Evolutionary conservation across 306 rosid genomes (phyloP).

Genomic region (Astragalus glycyphyllos): DNA sequence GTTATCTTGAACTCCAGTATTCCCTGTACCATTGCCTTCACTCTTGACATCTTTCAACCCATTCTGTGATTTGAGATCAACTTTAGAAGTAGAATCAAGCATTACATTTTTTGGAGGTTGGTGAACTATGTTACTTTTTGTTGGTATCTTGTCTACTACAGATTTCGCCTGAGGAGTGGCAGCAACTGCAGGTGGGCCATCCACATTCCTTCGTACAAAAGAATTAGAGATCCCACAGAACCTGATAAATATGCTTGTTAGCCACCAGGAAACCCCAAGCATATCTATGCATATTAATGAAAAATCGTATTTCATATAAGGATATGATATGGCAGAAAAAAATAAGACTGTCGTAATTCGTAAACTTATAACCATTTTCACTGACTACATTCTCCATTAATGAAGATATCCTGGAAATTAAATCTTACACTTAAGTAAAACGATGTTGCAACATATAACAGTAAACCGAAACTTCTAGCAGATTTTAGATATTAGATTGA

Average conservation of each 20-base stretch:
- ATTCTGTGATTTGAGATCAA: conserved; percentile 51
- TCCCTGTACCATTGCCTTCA: conserved; percentile 59
- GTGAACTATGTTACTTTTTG: conserved; percentile 44
- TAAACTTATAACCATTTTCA: conserved; percentile 1
- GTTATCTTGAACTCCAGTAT: conserved; percentile 53
- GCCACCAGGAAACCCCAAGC: conserved; percentile 28
- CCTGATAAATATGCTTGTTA: conserved; percentile 56
- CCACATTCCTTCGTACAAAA: conserved; percentile 65
- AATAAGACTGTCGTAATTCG: conserved; percentile 5
- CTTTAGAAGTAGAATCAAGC: conserved; percentile 50
- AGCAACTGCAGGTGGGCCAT: conserved; percentile 48
- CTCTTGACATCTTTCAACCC: conserved; percentile 65
- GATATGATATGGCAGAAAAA: background rate
- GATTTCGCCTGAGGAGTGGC: conserved; percentile 53
- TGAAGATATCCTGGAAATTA: conserved; percentile 10
- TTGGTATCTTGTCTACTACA: conserved; percentile 45
- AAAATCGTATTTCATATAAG: conserved; percentile 8
- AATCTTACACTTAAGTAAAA: conserved; percentile 1
- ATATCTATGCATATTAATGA: conserved; percentile 7
- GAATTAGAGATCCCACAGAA: conserved; percentile 83
- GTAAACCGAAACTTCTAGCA: background rate
- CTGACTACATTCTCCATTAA: background rate
- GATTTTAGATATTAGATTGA: conserved; percentile 31
- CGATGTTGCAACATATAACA: conserved; percentile 1
- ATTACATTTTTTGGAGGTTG: conserved; percentile 48